Evolutionary conservation across 495 filamentous ascomycete genomes (phyloP).

Genomic region (Aspergillus cavernicola): DNA sequence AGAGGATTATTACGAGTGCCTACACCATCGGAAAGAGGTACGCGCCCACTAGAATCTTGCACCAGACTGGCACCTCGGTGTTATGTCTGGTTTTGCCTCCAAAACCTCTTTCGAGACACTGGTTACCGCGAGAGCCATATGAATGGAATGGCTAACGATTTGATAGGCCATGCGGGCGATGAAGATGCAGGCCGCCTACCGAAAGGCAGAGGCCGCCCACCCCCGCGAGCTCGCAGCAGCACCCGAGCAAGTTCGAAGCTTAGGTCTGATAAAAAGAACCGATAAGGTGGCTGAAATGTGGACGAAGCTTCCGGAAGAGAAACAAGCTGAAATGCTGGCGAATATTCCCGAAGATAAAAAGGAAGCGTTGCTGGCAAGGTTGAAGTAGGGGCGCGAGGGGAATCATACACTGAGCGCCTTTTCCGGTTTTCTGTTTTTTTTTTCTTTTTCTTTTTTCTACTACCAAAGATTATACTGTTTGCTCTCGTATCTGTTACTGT

Average conservation of each 20-base stretch:
- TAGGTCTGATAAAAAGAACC: conserved; percentile 70
- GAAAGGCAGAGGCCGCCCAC: conserved; percentile 71
- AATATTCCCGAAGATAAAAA: conserved; percentile 7
- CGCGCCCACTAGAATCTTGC: conserved; percentile 19
- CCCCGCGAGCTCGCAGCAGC: conserved; percentile 71
- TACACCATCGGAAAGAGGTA: conserved; percentile 98
- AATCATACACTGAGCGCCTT: conserved; percentile 15
- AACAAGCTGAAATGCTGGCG: conserved; percentile 61
- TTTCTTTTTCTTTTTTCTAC: too few relatives aligned
- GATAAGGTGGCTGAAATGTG: background rate
- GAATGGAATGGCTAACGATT: background rate
- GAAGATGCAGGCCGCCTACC: conserved; percentile 81
- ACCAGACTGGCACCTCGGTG: background rate
- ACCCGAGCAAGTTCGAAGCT: conserved; percentile 74
- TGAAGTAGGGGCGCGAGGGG: conserved; percentile 11
- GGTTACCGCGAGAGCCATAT: background rate
- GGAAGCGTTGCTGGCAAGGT: too few relatives aligned
- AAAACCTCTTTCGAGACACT: background rate
- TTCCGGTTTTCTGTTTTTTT: conserved; percentile 16
- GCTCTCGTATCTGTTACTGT: conserved; percentile 33
- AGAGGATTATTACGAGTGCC: conserved; percentile 97
- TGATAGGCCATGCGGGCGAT: conserved; percentile 69
- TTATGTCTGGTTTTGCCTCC: background rate
- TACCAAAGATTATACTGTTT: too few relatives aligned
- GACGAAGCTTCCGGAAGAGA: conserved; percentile 53